Base-by-base conservation (phyloP, 2,329 filamentous ascomycete genomes). In the Colletotrichum kahawae region DNA sequence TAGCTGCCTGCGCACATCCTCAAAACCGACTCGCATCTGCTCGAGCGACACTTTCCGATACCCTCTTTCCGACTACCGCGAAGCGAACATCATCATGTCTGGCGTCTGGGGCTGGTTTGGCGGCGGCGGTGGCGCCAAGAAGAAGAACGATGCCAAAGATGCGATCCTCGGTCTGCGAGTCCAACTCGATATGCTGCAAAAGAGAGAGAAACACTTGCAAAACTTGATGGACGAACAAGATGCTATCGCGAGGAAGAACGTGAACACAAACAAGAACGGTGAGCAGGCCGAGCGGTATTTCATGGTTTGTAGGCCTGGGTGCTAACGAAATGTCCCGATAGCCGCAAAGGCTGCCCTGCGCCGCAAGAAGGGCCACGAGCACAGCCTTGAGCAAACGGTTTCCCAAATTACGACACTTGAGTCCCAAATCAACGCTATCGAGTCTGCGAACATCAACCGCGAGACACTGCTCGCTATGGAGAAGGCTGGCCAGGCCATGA, bases 391-490 rank as follows among this genome's bases (percentile, higher is more conserved):
- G 79, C 96, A 98, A 86, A 98, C 96, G 2, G 90, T 92, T 75
- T 92, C 94, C 36, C 96, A 98, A 86, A 97, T 98, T 82, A 92
- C 93, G 80, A 98, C 97, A 27, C 90, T 99, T 59, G 97, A 99
- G 85, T 94, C 96, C 82, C 95, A 99, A 84, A 97, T 98, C 82
- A 97, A 97, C 84, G 93, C 95, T 75, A 98, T 99, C 88, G 97
- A 99, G 86, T 95, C 96, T 63, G 97, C 97, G 77, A 99, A 98
- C 84, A 98, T 99, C 88, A 99, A 99, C 89, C 93, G 96, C 86
- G 96, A 98, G 89, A 99, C 97, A 14, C 89, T 98, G 78, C 91
- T 93, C 79, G 96, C 96, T 9, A 98, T 99, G 95, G 93, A 98
- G 91, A 93, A 93, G 82, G 96, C 97, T 13, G 93, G 95, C 78